A percentile compares a stretch with the other conserved stretches of the same genome.
These are phyloP conservation scores for Aspergillus nidulans DNA, from an alignment of 495 filamentous ascomycete genomes.

Conservation along the genomic window DNA sequence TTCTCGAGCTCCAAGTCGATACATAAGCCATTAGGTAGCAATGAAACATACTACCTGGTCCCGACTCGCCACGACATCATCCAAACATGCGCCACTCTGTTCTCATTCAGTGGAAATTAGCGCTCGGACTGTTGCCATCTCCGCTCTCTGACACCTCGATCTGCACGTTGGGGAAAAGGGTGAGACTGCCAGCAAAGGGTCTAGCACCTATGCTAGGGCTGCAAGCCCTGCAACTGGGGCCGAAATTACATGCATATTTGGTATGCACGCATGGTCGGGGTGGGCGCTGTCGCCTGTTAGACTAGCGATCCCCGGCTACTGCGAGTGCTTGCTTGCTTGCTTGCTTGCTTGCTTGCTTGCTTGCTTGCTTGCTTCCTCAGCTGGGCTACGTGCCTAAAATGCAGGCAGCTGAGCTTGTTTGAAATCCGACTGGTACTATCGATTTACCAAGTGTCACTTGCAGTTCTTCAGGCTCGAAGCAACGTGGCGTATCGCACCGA, in stretches of 20 bases:
- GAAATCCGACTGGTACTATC: not conserved
- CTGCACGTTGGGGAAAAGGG: not conserved
- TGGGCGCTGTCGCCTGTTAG: not conserved
- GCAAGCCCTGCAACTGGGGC: not conserved
- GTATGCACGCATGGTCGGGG: not conserved
- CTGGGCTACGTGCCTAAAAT: not conserved
- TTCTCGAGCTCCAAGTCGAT: not conserved
- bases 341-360: not conserved
- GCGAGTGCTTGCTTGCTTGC: not conserved
- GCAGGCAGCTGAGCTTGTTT: not conserved
- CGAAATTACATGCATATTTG: not conserved
- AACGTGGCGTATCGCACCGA: not conserved
- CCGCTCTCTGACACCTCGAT: not conserved
- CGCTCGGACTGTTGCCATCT: not conserved
- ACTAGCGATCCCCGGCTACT: not conserved
- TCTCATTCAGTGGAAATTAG: not conserved
- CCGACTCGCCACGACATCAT: slow-evolving; percentile 1
- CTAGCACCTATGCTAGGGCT: not conserved
- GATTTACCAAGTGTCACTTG: not conserved
- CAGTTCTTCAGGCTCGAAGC: not conserved
- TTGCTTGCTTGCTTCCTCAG: not conserved
- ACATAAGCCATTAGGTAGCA: not conserved
- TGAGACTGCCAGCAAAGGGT: not conserved
- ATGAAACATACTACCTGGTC: not conserved
- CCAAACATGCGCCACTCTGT: not conserved